Evolutionary conservation across 331 rosid species (phyloP).

Genomic region (Acacia concinna): DNA sequence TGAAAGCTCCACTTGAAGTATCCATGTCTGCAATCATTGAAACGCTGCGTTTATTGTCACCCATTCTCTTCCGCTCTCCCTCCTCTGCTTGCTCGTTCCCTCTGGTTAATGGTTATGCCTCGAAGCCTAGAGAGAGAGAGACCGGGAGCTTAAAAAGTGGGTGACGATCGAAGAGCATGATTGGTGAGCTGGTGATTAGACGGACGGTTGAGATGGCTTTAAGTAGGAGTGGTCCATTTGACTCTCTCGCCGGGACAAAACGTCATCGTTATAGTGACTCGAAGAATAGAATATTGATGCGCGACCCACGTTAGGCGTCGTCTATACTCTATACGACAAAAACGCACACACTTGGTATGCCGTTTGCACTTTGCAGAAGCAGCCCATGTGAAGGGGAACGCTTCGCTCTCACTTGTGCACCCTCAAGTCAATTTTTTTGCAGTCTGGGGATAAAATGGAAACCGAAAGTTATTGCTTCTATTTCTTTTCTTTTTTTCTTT

Average conservation of each 20-base stretch:
- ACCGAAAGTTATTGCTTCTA: not conserved
- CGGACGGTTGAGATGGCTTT: constrained; percentile 3
- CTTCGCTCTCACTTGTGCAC: constrained; percentile 7
- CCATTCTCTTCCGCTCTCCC: constrained; percentile 27
- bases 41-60: constrained; percentile 53
- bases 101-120: not conserved
- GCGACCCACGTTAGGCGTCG: not conserved
- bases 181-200: not conserved
- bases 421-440: not conserved
- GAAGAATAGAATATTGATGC: not conserved
- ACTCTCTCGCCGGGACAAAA: not conserved
- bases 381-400: constrained; percentile 36
- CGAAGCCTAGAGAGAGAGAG: not conserved
- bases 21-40: constrained; percentile 29
- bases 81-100: not conserved
- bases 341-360: constrained; percentile 7
- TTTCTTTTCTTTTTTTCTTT: not conserved
- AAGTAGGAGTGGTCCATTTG: not conserved
- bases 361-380: constrained; percentile 33
- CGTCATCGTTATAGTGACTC: not conserved
- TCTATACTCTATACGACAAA: not conserved
- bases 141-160: constrained; percentile 32
- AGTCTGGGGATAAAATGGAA: not conserved
- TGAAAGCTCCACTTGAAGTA: constrained; percentile 26
- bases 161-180: not conserved